Evolutionary conservation across 345 rosid species (phyloP).

Genomic region (Gossypium herbaceum): DNA sequence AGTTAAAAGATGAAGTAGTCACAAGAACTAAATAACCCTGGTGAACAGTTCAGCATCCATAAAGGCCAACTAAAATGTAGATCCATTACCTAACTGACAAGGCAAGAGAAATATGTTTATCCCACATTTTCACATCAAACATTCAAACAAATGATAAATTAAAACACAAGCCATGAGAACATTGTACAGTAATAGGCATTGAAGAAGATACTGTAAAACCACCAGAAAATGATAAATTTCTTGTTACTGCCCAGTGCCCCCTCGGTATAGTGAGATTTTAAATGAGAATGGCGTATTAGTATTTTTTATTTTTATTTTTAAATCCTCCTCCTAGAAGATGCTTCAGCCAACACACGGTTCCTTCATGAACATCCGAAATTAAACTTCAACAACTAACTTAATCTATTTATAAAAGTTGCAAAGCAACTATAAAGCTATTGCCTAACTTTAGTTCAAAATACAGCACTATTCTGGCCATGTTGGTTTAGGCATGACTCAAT

Average conservation of each 20-base stretch:
- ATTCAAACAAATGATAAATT: not conserved
- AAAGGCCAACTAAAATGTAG: not conserved
- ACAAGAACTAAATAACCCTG: not conserved
- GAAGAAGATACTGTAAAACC: not conserved
- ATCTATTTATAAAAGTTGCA: not conserved
- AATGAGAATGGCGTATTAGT: not conserved
- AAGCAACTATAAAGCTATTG: not conserved
- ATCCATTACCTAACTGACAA: not conserved
- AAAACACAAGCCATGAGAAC: not conserved
- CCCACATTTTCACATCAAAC: constrained; percentile 8
- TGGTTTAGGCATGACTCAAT: not conserved
- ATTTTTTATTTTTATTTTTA: too few relatives aligned
- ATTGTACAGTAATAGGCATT: not conserved
- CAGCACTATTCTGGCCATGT: not conserved
- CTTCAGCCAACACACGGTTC: not conserved
- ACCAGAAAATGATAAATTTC: not conserved
- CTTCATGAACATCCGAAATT: not conserved
- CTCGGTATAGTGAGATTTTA: not conserved
- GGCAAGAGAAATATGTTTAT: not conserved
- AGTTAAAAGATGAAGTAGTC: not conserved
- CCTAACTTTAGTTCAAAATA: not conserved
- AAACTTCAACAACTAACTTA: not conserved
- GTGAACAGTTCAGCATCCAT: not conserved
- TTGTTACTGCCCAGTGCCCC: not conserved
- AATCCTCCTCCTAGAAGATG: too few relatives aligned